Evolutionary conservation across 495 filamentous ascomycete species (phyloP), one percentile per base, ranked within the genome.

Genomic region (Stereocaulon alpinum): DNA sequence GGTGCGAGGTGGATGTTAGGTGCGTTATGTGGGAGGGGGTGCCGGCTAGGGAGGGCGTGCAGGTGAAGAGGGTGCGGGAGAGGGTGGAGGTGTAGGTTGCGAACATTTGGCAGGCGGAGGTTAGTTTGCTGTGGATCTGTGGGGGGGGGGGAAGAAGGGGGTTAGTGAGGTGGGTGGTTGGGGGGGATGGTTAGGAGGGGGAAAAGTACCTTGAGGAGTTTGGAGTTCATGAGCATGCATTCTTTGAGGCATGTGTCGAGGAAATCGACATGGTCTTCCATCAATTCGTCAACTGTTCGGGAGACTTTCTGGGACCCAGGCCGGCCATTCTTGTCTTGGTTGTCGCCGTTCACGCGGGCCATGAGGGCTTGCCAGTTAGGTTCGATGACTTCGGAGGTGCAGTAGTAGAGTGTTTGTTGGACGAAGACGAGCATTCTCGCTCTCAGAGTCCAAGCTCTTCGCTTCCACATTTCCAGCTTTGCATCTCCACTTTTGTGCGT

Each of bases 251-350:
- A 98, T 14, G 92, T 96, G 66, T 96, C 93, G 57, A 98, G 71
- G 70, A 97, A 97, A 72, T 97, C 93, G 34, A 98, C 91, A 76
- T 98, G 93, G 70, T 97, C 92, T 71, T 97, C 90, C 93, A 98
- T 98, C 66, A 98, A 73, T 69, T 96, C 89, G 64, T 98, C 93
- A 17, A 98, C 94, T 0, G 93, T 98, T 42, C 91, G 79, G 60
- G 88, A 89, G 47, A 75, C 77, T 68, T 82, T 72, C 55, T 45
- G 37, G 10, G 64, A 51, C 27, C 62, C 59, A n/a, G 44, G 52
- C 6, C 55, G 44, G 27, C 60, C 54, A 44, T 74, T 76, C 1
- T 77, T 77, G 17, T 75, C 77, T 42, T 74, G 74, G n/a, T 74
- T 80, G 37, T 79, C 78, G 14, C 79, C 77, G 58, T 84, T 85